Evolutionary conservation across 352 stramenopile species (phyloP).

Genomic region (Phytophthora melonis): DNA sequence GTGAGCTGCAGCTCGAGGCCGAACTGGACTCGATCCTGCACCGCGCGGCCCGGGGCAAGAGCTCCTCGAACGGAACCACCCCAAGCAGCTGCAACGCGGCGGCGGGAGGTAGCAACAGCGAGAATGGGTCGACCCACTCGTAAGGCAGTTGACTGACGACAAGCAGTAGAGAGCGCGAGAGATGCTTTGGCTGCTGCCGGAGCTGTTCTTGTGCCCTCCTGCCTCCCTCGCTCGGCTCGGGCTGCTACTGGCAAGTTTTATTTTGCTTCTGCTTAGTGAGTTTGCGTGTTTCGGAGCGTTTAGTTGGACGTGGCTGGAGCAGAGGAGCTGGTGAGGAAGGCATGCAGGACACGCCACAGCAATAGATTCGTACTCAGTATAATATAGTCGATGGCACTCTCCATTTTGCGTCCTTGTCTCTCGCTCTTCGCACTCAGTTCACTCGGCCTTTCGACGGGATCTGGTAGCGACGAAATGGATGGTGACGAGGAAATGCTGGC

Average conservation of each 20-base stretch:
- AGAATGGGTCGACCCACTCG: conserved; percentile 36
- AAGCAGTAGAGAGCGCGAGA: conserved; percentile 24
- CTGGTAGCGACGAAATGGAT: conserved; percentile 33
- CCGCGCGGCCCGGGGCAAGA: conserved; percentile 25
- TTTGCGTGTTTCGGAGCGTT: conserved; percentile 46
- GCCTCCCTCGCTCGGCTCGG: conserved; percentile 16
- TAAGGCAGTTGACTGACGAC: conserved; percentile 14
- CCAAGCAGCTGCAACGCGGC: conserved; percentile 5
- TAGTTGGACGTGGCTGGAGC: conserved; percentile 31
- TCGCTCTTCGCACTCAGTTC: too few species aligned
- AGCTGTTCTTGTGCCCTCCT: conserved; percentile 18
- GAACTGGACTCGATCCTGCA: conserved; percentile 79
- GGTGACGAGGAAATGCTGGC: conserved; percentile 47
- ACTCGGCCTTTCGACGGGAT: conserved; percentile 7
- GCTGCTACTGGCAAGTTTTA: conserved; percentile 35
- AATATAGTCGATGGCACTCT: conserved; percentile 53
- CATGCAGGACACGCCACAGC: conserved; percentile 30
- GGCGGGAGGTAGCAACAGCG: conserved; percentile 20
- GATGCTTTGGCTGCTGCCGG: conserved; percentile 18
- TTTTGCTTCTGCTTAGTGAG: conserved; percentile 49
- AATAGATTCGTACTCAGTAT: conserved; percentile 60
- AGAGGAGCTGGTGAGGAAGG: conserved; percentile 20
- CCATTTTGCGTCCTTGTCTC: background rate
- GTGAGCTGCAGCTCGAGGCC: conserved; percentile 85
- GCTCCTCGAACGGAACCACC: conserved; percentile 11